phyloP scores from a whole-genome alignment of 2,329 filamentous ascomycete genomes.

The Hortaea werneckii region DNA sequence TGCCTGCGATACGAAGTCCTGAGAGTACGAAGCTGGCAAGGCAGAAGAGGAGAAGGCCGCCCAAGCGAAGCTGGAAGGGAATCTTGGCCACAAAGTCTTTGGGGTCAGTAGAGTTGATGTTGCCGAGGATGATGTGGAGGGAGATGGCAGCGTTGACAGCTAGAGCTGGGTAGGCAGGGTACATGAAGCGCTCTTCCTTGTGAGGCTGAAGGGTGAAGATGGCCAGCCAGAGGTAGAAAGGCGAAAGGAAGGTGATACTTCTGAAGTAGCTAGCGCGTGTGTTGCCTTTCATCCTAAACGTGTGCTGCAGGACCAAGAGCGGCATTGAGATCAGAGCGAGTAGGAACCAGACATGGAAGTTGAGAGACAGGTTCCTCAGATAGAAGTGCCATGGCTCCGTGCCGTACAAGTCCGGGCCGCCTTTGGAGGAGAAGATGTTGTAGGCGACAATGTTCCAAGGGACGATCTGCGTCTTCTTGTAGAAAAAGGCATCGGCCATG shows the following conservation, averaged over 20 bases:
- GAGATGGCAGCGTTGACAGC: conserved; percentile 80
- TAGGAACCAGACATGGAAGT: conserved; percentile 92
- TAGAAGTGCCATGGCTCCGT: conserved; percentile 98
- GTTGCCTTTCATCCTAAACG: conserved; percentile 50
- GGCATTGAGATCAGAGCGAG: conserved; percentile 67
- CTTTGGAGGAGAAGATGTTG: conserved; percentile 74
- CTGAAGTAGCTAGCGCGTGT: conserved; percentile 62
- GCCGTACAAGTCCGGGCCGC: conserved; percentile 80
- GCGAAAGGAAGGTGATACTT: conserved; percentile 65
- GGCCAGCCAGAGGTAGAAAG: conserved; percentile 88
- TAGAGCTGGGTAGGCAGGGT: conserved; percentile 84
- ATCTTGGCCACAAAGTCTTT: conserved; percentile 57
- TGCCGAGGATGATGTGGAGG: conserved; percentile 67
- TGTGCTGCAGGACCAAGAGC: conserved; percentile 62
- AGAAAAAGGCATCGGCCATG: conserved; percentile 71
- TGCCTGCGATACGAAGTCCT: conserved; percentile 61
- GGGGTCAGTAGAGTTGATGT: conserved; percentile 61
- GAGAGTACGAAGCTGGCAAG: conserved; percentile 45
- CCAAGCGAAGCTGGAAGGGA: conserved; percentile 63
- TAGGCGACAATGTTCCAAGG: conserved; percentile 91
- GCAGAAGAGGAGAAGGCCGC: conserved; percentile 48
- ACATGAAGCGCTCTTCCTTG: conserved; percentile 99
- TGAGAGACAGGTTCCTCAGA: conserved; percentile 77
- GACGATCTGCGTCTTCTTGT: conserved; percentile 65
- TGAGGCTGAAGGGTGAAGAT: conserved; percentile 91